Base-by-base conservation (phyloP, 140 eudicot genomes). In the Stevia rebaudiana region DNA sequence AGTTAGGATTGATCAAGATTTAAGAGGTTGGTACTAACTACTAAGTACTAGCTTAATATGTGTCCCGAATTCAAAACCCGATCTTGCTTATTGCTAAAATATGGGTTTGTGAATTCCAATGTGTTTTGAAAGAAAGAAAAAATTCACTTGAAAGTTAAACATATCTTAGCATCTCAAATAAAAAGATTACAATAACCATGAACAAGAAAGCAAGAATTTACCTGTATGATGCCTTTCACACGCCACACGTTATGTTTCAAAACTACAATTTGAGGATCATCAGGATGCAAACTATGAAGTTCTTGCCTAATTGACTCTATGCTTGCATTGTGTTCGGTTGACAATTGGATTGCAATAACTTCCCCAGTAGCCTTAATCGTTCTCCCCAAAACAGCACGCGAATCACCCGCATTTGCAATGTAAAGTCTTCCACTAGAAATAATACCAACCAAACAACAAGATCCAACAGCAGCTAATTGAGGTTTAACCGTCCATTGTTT, bases 171-270 rank as follows among this genome's bases (percentile, higher is more conserved):
- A 36, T 0, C 41, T 5, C 41, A 36, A 36, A 36, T n/a, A n/a
- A 28, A 28, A 5, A 5, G 3, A 5, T 28, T 5, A 28, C 33
- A 28, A 28, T 28, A 28, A 1, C 2, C 2, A 5, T 28, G 33
- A 28, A 6, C 41, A 6, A 6, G 7, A 4, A 8, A 6, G 8
- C 10, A 8, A 5, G 11, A 36, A 7, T 36, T 36, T 67, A 83
- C 89, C 85, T 83, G 89, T 60, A 83, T 83, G 21, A 83, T 61
- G 21, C 89, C 89, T 71, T 83, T 83, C 60, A 83, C 89, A 2
- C 89, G 86, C 89, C 89, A 83, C 30, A 80, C 86, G 57, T 80
- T 83, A 76, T 83, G 89, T 59, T 83, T 83, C 7, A 80, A 67
- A 61, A 83, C 83, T 6, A 83, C 89, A 63, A 83, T 83, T 19